A percentile compares a stretch with the other conserved stretches of the same genome.
Evolutionary conservation across 1,139 yeast species (phyloP).

Genomic region (Suhomyces bolitotheri): DNA sequence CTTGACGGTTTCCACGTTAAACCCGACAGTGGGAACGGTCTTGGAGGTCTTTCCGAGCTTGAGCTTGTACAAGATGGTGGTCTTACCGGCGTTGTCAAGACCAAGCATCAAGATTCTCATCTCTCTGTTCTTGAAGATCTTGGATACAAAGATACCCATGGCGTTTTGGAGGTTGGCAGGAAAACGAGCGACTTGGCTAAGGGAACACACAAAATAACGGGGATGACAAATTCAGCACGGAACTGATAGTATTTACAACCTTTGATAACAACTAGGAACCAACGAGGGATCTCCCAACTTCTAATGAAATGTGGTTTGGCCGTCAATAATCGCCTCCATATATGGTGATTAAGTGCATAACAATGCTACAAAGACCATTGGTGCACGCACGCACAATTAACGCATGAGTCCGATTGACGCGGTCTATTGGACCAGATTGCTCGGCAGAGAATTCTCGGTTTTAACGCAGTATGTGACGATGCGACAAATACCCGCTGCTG

Average conservation of each 20-base stretch:
- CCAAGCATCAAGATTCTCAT: constrained; percentile 87
- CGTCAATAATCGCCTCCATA: too few species aligned
- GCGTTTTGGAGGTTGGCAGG: constrained; percentile 1
- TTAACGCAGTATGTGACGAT: too few species aligned
- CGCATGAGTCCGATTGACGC: constrained; percentile 1
- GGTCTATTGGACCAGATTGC: not conserved
- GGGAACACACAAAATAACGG: not conserved
- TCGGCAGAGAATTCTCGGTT: too few species aligned
- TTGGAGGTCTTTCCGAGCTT: constrained; percentile 74
- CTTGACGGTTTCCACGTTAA: constrained; percentile 89
- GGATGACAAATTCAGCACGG: too few species aligned
- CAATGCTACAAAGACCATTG: constrained; percentile 6
- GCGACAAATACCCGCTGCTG: too few species aligned
- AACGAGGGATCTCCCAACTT: too few species aligned
- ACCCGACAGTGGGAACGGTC: constrained; percentile 93
- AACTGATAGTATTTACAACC: too few species aligned
- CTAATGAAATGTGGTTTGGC: too few species aligned
- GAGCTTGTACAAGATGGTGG: constrained; percentile 72
- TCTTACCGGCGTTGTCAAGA: constrained; percentile 89
- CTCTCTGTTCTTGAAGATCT: constrained; percentile 44
- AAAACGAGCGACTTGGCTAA: not conserved
- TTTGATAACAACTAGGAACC: too few species aligned
- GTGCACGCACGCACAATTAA: not conserved
- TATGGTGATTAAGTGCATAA: constrained; percentile 3
- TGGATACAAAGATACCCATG: constrained; percentile 28